Percentiles rank a stretch among this genome's conserved stretches.
These are phyloP conservation scores for Pestalotiopsis sp. DNA, from an alignment of 2,329 filamentous ascomycete species.

Conservation along the genomic window DNA sequence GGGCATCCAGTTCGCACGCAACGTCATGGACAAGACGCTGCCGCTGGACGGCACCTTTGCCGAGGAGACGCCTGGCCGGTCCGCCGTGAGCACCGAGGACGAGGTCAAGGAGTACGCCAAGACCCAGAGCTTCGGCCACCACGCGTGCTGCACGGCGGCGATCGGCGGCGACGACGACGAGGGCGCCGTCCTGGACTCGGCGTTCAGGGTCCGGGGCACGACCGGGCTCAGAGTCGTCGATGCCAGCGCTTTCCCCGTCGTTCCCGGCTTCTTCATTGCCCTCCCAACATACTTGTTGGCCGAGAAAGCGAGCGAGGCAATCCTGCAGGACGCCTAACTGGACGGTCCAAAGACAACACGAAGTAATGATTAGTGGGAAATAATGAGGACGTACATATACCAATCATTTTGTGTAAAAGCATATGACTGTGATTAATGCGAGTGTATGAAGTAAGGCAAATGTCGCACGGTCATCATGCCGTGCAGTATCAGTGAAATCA, in stretches of 20 bases:
- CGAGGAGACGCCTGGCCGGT: constrained; percentile 16
- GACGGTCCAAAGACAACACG: neutral
- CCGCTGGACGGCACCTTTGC: constrained; percentile 23
- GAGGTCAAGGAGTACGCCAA: constrained; percentile 11
- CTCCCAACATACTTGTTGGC: constrained; percentile 13
- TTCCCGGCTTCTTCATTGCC: constrained; percentile 17
- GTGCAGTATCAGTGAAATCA: too few species aligned
- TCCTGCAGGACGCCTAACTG: neutral
- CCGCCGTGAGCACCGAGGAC: neutral
- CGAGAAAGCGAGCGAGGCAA: constrained; percentile 15
- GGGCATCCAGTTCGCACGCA: constrained; percentile 10
- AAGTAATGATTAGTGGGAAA: neutral
- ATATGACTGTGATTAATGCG: neutral
- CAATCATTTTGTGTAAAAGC: neutral
- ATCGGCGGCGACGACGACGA: constrained; percentile 14
- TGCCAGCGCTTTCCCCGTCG: constrained; percentile 14
- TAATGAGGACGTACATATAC: neutral
- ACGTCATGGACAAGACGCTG: constrained; percentile 19
- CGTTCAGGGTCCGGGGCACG: constrained; percentile 11
- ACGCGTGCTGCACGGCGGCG: constrained; percentile 14
- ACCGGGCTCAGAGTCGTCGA: constrained; percentile 14
- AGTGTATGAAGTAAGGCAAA: neutral
- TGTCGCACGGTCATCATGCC: too few species aligned
- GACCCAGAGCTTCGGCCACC: constrained; percentile 16
- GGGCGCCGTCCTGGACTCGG: constrained; percentile 13